Base-by-base conservation (phyloP, 768 basidiomycete species). In the Tephrocybe sp. region DNA sequence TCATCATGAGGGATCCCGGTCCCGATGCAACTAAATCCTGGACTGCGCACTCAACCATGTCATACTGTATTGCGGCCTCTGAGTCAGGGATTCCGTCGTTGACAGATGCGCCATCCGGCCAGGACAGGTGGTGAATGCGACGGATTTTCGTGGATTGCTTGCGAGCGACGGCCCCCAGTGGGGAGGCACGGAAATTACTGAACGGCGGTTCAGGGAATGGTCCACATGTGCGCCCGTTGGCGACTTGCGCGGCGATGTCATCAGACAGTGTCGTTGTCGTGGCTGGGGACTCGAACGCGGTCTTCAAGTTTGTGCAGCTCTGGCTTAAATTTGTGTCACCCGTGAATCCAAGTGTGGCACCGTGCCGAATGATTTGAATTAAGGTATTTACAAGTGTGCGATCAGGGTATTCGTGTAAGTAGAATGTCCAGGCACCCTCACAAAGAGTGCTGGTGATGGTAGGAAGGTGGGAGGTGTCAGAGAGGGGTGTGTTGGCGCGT, bases 81-180 rank as follows among this genome's bases (percentile, higher is more conserved):
- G 40, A 15, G n/a, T 69, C 61, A 1, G 65, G 57, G 39, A 72
- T 66, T 15, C 63, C 61, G 36, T 65, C 59, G 32, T 69, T 69
- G 31, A 69, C 64, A 0, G 64, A 66, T 6, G 19, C 25, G n/a
- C 55, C 51, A 4, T 46, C 31, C 3, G 61, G 67, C 63, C 63
- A 67, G 1, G 67, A 69, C 0, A 69, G 59, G 44, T 68, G 65
- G 24, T 65, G 55, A 32, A 68, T 65, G 1, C 54, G 15, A 9
- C 62, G 51, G 16, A 56, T 38, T 52, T 68, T 66, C 16, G 40
- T 18, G 7, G 62, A 55, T 11, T 58, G 52, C 32, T 66, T 66
- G 1, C 58, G 51, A 1, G 44, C 44, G 7, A 60, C 61, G 0
- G 52, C 52, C n/a, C 67, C 67, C 3, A 65, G 47, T 12, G 66